phyloP scores from a whole-genome alignment of 169 alveolate species.

The Cryptosporidium baileyi region DNA sequence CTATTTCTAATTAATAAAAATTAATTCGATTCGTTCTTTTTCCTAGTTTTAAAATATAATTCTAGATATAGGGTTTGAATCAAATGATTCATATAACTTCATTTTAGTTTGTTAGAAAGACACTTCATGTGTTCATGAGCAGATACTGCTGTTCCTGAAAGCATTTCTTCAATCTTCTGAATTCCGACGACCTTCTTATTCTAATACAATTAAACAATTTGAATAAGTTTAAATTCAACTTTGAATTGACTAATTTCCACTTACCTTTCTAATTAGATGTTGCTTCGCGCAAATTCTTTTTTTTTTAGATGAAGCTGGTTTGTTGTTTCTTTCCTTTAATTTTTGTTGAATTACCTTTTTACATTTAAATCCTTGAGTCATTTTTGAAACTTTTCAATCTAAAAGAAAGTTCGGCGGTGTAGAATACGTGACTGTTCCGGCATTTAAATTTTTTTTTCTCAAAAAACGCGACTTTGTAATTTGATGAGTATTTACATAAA shows the following conservation, averaged over 20 bases:
- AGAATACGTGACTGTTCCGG: no score
- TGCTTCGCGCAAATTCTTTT: neutral
- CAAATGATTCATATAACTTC: neutral
- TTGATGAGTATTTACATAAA: no score
- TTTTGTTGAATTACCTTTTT: slow-evolving; percentile 8
- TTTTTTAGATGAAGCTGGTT: slow-evolving; percentile 38
- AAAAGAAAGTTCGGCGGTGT: neutral
- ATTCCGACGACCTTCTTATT: slow-evolving; percentile 31
- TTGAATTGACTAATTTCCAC: neutral
- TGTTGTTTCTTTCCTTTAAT: slow-evolving; percentile 29
- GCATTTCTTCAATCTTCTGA: slow-evolving; percentile 36
- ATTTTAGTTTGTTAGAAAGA: slow-evolving; percentile 43
- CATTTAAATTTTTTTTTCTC: no score
- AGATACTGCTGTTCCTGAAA: slow-evolving; percentile 57
- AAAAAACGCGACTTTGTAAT: no score
- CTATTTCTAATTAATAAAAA: slow-evolving; percentile 16
- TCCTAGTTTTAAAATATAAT: neutral
- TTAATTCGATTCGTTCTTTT: neutral
- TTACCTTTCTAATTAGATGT: slow-evolving; percentile 40
- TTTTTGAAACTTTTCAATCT: neutral
- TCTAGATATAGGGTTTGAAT: neutral
- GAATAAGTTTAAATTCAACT: neutral
- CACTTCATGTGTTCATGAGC: slow-evolving; percentile 40
- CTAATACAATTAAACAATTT: neutral
- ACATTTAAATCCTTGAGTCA: slow-evolving; percentile 45